Evolutionary conservation across 164 flowering plant species (phyloP).

Genomic region (Malania oleifera): DNA sequence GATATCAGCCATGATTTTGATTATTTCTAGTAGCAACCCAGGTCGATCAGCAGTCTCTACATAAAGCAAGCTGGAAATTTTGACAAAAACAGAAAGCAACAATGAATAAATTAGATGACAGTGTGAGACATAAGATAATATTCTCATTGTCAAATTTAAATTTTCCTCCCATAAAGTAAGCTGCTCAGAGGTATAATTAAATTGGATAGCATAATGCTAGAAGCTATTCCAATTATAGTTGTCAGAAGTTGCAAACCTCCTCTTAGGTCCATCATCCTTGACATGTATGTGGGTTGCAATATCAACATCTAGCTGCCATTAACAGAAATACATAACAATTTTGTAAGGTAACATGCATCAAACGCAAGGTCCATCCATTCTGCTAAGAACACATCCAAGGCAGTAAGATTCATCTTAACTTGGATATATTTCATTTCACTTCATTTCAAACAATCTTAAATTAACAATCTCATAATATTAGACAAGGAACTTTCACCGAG

Average conservation of each 20-base stretch:
- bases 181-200: neutral
- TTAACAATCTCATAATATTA: no score
- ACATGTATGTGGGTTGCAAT: slow-evolving; percentile 77
- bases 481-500: no score
- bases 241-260: slow-evolving; percentile 52
- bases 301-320: slow-evolving; percentile 77
- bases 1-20: slow-evolving; percentile 71
- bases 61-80: slow-evolving; percentile 59
- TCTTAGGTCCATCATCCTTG: slow-evolving; percentile 82
- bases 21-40: slow-evolving; percentile 73
- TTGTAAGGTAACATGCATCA: no score
- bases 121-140: no score
- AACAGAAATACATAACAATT: neutral
- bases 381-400: no score
- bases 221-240: neutral
- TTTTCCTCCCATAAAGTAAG: no score
- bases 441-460: no score
- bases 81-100: neutral
- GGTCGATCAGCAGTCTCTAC: slow-evolving; percentile 98
- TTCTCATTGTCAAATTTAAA: no score
- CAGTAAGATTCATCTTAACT: no score
- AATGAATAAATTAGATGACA: slow-evolving; percentile 1
- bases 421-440: no score
- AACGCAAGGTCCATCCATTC: no score
- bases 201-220: neutral